phyloP scores from a whole-genome alignment of 176 grass and related monocot species.

The Carex kokanica region DNA sequence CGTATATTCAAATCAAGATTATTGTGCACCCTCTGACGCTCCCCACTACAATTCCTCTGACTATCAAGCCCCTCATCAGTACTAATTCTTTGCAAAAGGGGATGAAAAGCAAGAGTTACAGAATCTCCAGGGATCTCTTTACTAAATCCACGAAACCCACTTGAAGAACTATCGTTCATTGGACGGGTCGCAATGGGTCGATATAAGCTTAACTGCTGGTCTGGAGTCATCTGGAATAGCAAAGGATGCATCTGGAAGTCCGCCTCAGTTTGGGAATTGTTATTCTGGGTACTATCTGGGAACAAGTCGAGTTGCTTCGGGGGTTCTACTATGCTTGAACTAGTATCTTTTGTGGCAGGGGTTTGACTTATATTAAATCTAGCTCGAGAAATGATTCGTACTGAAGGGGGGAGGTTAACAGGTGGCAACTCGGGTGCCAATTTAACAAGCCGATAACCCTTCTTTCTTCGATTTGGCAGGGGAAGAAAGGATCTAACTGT shows the following conservation, averaged over 20 bases:
- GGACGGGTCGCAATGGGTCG: background rate
- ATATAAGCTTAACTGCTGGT: slow-evolving; percentile 25
- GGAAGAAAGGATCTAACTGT: slow-evolving; percentile 24
- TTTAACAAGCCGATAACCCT: slow-evolving; percentile 68
- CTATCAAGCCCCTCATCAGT: slow-evolving; percentile 29
- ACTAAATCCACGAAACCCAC: background rate
- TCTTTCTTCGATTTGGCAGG: slow-evolving; percentile 42
- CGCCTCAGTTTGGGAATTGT: slow-evolving; percentile 34
- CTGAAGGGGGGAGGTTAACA: slow-evolving; percentile 80
- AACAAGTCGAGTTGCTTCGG: slow-evolving; percentile 46
- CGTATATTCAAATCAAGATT: slow-evolving; percentile 77
- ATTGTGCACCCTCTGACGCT: slow-evolving; percentile 41
- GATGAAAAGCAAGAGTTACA: slow-evolving; percentile 76
- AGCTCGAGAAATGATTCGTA: slow-evolving; percentile 60
- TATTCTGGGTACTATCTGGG: slow-evolving; percentile 39
- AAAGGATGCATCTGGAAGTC: slow-evolving; percentile 95
- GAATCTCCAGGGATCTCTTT: slow-evolving; percentile 43
- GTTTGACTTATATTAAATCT: slow-evolving; percentile 42
- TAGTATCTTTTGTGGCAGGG: slow-evolving; percentile 33
- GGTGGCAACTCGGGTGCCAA: slow-evolving; percentile 93
- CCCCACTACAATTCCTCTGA: slow-evolving; percentile 15
- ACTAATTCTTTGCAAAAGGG: slow-evolving; percentile 71
- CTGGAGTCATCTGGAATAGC: slow-evolving; percentile 69
- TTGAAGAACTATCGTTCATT: background rate
- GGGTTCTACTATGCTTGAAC: slow-evolving; percentile 33